Percentiles rank a stretch among this genome's conserved stretches.
Conservation (phyloP, 257 asterid species). For the Solanum appendiculatum region DNA sequence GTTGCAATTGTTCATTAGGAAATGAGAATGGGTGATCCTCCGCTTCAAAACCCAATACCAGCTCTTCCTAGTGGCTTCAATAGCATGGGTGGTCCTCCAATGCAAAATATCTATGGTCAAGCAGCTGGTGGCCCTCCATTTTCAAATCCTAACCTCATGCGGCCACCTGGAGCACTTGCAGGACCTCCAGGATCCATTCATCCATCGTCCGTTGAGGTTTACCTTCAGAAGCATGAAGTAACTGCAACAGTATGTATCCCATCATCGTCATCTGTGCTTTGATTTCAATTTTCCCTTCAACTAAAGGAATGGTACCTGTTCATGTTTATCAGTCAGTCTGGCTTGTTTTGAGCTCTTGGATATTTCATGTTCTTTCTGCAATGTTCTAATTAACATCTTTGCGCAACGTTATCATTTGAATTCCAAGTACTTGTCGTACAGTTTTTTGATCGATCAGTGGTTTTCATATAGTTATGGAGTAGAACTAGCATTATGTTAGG, state of each 20-base stretch:
- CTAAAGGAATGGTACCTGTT: neutral
- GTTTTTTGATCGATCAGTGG: neutral
- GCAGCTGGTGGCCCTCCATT: conserved; percentile 46
- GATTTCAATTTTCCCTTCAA: neutral
- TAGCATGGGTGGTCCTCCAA: conserved; percentile 43
- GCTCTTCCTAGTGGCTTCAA: conserved; percentile 45
- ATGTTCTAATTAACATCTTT: neutral
- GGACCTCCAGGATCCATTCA: conserved; percentile 67
- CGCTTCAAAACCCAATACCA: conserved; percentile 42
- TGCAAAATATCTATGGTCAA: conserved; percentile 53
- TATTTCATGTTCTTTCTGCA: neutral
- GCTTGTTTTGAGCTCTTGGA: neutral
- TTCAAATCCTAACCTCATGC: conserved; percentile 43
- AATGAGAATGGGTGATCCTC: conserved; percentile 50
- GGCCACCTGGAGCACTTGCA: conserved; percentile 53
- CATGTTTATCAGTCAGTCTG: neutral
- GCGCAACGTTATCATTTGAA: neutral
- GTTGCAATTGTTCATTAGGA: conserved; percentile 43
- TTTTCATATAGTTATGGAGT: neutral
- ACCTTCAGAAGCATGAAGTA: conserved; percentile 87
- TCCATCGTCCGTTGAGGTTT: conserved; percentile 59
- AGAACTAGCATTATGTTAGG: neutral
- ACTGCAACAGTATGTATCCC: conserved; percentile 71
- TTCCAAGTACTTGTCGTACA: neutral
- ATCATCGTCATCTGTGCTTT: neutral